phyloP scores from a whole-genome alignment of 2,329 filamentous ascomycete species.

The Coniella vitis region DNA sequence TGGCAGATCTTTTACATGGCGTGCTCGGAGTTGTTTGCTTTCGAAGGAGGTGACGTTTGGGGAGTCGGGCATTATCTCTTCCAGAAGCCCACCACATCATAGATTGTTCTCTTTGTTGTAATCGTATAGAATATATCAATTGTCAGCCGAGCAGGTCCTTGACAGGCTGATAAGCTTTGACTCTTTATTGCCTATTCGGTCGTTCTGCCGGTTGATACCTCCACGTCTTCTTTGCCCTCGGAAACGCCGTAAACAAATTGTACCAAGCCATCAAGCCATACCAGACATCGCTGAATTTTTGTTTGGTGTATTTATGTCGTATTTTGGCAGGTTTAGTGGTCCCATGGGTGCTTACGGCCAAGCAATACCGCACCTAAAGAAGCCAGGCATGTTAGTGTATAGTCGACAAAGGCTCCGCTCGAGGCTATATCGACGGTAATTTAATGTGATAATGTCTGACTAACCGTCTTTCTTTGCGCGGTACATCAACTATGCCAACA shows the following conservation, averaged over 20 bases:
- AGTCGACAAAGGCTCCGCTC: background rate
- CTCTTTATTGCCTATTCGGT: too few relatives aligned
- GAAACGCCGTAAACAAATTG: too few relatives aligned
- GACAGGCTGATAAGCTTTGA: background rate
- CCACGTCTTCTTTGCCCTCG: background rate
- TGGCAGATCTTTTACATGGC: conserved; percentile 71
- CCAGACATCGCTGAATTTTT: background rate
- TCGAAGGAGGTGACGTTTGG: conserved; percentile 59
- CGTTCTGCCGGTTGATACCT: background rate
- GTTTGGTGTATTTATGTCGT: conserved; percentile 3
- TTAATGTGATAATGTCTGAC: conserved; percentile 11
- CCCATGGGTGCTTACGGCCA: conserved; percentile 95
- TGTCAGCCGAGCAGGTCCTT: background rate
- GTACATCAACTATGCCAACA: conserved; percentile 74
- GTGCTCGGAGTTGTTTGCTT: conserved; percentile 63
- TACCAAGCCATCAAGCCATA: background rate
- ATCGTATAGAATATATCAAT: background rate
- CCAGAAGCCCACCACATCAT: conserved; percentile 39
- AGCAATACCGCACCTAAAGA: conserved; percentile 63
- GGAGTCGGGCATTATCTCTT: conserved; percentile 62
- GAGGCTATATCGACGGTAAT: background rate
- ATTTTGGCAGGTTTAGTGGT: conserved; percentile 54
- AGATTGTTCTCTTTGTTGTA: background rate
- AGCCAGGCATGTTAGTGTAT: conserved; percentile 1
- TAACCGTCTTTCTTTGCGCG: conserved; percentile 89